Conservation (phyloP, 1,139 yeast genomes). For the Sugiyamaella neomexicana region DNA sequence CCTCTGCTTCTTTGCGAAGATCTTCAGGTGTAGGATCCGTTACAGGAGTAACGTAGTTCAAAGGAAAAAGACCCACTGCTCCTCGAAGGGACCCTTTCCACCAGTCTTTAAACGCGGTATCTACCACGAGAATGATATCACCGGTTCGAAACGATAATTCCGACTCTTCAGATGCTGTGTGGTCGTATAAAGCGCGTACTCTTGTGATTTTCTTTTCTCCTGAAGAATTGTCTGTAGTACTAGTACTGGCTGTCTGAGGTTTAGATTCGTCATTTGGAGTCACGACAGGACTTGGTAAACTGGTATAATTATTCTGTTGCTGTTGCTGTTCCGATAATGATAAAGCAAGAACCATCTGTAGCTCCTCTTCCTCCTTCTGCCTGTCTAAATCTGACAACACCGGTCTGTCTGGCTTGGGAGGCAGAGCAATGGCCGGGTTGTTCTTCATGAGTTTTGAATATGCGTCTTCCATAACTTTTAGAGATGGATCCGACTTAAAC, state of each 20-base stretch:
- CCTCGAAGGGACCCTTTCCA: conserved; percentile 89
- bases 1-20: conserved; percentile 44
- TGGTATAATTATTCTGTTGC: conserved; percentile 1
- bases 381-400: conserved; percentile 52
- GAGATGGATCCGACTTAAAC: conserved; percentile 69
- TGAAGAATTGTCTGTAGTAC: not conserved
- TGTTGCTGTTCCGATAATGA: conserved; percentile 60
- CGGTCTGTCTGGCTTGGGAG: conserved; percentile 63
- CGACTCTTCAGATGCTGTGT: conserved; percentile 57
- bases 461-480: conserved; percentile 66
- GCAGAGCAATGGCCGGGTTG: conserved; percentile 42
- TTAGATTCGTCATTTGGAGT: conserved; percentile 10
- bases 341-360: conserved; percentile 72
- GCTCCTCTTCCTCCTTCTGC: conserved; percentile 71
- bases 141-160: conserved; percentile 46
- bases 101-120: conserved; percentile 91
- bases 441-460: conserved; percentile 40
- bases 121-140: conserved; percentile 70
- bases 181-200: conserved; percentile 84
- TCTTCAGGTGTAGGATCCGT: conserved; percentile 64
- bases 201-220: conserved; percentile 52
- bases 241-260: no score
- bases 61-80: conserved; percentile 84
- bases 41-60: conserved; percentile 84
- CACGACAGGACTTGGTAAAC: conserved; percentile 12